Conservation (phyloP, 371 early-diverging fungal species). For the Rhizopus microsporus region DNA sequence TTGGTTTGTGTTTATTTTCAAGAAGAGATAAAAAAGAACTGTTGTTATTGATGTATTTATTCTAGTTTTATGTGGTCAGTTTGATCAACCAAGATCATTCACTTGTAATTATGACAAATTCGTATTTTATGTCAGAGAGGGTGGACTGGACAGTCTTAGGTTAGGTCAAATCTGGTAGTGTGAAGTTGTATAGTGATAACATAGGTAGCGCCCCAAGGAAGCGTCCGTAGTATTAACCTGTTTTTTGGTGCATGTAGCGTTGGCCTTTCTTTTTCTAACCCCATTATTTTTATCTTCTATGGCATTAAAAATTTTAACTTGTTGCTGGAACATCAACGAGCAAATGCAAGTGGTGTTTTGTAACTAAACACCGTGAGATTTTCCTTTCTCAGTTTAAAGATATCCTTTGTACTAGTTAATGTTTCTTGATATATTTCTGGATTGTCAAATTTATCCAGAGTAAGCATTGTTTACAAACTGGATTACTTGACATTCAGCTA, state of each 20-base stretch:
- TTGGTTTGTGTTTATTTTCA: constrained; percentile 15
- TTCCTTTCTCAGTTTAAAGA: constrained; percentile 11
- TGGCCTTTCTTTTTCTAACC: constrained; percentile 11
- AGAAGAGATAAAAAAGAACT: constrained; percentile 1
- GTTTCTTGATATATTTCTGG: constrained; percentile 13
- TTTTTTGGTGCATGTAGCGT: too few relatives aligned
- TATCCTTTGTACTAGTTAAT: constrained; percentile 14
- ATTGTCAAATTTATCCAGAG: constrained; percentile 6
- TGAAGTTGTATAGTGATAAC: too few relatives aligned
- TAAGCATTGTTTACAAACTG: constrained; percentile 14
- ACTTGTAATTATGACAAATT: too few relatives aligned
- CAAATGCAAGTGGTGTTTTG: neutral
- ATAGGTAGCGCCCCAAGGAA: too few relatives aligned
- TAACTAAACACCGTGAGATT: constrained; percentile 13
- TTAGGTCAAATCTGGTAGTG: too few relatives aligned
- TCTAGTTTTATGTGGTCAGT: too few relatives aligned
- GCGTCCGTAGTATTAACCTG: too few relatives aligned
- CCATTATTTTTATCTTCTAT: constrained; percentile 14
- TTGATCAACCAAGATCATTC: too few relatives aligned
- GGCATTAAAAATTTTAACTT: constrained; percentile 18
- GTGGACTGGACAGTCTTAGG: too few relatives aligned
- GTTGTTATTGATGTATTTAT: too few relatives aligned
- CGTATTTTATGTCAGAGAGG: too few relatives aligned
- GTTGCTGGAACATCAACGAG: constrained; percentile 20
- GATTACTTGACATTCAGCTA: constrained; percentile 12